Conservation (phyloP, 2,329 filamentous ascomycete species). For the Fusarium oligoseptatum region DNA sequence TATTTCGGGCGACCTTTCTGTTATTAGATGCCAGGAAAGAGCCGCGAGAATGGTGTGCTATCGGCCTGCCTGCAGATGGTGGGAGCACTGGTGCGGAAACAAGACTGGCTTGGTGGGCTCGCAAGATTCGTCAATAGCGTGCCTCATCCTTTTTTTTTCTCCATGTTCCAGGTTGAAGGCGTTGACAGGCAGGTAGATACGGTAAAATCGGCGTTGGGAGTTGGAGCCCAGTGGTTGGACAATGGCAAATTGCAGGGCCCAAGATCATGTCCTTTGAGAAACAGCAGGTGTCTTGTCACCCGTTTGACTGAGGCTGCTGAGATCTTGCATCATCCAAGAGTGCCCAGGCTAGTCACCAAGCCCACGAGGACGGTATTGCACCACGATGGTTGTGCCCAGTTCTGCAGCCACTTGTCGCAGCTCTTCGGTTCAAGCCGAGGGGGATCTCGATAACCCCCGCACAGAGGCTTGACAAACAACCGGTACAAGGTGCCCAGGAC, state of each 20-base stretch:
- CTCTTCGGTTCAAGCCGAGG: slow-evolving; percentile 36
- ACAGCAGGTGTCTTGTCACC: background rate
- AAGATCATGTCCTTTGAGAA: background rate
- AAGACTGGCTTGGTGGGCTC: background rate
- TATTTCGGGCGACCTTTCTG: background rate
- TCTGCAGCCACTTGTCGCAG: slow-evolving; percentile 27
- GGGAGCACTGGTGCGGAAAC: background rate
- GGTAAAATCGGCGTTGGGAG: background rate
- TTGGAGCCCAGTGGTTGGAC: slow-evolving; percentile 8
- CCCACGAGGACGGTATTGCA: slow-evolving; percentile 32
- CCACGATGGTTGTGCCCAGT: slow-evolving; percentile 21
- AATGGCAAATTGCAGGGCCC: background rate
- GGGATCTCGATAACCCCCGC: slow-evolving; percentile 14
- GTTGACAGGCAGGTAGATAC: background rate
- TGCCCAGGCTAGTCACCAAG: slow-evolving; percentile 4
- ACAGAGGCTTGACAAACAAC: slow-evolving; percentile 24
- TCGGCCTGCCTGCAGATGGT: background rate
- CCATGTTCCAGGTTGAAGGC: background rate
- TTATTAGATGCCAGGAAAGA: background rate
- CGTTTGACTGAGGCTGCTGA: slow-evolving; percentile 8
- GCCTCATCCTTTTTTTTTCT: background rate
- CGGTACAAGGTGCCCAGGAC: background rate
- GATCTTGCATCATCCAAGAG: slow-evolving; percentile 1
- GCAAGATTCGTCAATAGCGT: background rate
- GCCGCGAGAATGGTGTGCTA: background rate